Base-by-base conservation (phyloP, 768 basidiomycete species). In the Amyloporia xantha region DNA sequence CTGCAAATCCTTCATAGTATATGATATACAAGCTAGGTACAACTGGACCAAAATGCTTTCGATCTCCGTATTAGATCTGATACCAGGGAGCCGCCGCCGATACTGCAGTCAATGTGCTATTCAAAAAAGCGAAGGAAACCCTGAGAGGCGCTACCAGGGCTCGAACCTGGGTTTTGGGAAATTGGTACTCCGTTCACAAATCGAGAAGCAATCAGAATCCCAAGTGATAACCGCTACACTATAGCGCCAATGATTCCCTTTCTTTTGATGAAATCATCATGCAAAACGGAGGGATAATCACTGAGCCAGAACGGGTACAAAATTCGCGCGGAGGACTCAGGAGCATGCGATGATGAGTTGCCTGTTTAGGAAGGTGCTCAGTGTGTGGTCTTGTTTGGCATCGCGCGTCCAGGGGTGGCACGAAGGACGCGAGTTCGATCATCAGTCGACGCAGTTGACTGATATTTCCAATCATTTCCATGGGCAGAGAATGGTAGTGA, bases 181-280 rank as follows among this genome's bases (percentile, higher is more conserved):
- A 11, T 9, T 6, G 9, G 4, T 28, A 33, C 43, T 10, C 17
- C 25, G 21, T 43, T 26, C 12, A 9, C 9, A 13, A 20, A 21
- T 45, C 28, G 10, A 12, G 28, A 5, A 27, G 9, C 5, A 19
- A 40, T 48, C 47, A 48, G 47, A 48, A 48, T 48, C 47, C 40
- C 39, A 41, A 41, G 47, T 48, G 47, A 41, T 48, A 48, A 48
- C 47, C 47, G 25, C 47, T 48, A 48, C 47, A 48, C 47, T 41
- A 48, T 35, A 48, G 28, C 24, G 40, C 47, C 47, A 17, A n/a
- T 39, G 38, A 7, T 33, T 15, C 7, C 30, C 9, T 33, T 33
- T 33, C 30, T 15, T 7, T 33, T 15, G 15, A 33, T 15, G 30
- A 7, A 33, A 44, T 27, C 4, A n/a, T 23, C 4, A n/a, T 23